phyloP scores from a whole-genome alignment of 805 yeast species.

The Lachancea nothofagi region DNA sequence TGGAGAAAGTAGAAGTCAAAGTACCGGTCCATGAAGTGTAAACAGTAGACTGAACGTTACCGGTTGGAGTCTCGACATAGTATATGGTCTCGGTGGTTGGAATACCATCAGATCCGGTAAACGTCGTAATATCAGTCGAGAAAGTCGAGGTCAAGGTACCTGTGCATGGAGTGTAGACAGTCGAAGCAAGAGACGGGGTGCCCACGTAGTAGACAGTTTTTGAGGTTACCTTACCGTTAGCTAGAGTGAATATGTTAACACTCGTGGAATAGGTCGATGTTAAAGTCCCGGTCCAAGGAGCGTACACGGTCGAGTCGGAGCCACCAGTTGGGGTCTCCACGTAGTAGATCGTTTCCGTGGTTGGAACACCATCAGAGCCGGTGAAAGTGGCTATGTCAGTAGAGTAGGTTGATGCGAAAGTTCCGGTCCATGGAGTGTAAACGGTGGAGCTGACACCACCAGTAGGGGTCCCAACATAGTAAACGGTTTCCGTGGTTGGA shows the following conservation, averaged over 20 bases:
- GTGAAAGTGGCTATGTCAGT: not conserved
- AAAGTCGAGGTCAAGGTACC: constrained; percentile 7
- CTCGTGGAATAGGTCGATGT: too few relatives aligned
- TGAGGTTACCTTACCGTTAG: constrained; percentile 10
- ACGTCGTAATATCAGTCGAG: constrained; percentile 10
- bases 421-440: constrained; percentile 11
- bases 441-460: constrained; percentile 3
- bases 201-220: constrained; percentile 7
- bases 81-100: constrained; percentile 12
- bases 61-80: constrained; percentile 15
- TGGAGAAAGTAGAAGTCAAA: constrained; percentile 9
- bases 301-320: constrained; percentile 1
- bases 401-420: constrained; percentile 4
- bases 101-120: constrained; percentile 12
- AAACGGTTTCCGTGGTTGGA: constrained; percentile 13
- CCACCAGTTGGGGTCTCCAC: constrained; percentile 7
- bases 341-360: constrained; percentile 3
- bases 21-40: constrained; percentile 12
- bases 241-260: too few relatives aligned
- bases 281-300: constrained; percentile 8
- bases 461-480: constrained; percentile 16
- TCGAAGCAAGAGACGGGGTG: constrained; percentile 5
- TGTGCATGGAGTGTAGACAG: constrained; percentile 5
- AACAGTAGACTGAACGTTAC: constrained; percentile 1
- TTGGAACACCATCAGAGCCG: constrained; percentile 1